Conservation (phyloP, 1,139 yeast genomes). For the Pichia sp. region DNA sequence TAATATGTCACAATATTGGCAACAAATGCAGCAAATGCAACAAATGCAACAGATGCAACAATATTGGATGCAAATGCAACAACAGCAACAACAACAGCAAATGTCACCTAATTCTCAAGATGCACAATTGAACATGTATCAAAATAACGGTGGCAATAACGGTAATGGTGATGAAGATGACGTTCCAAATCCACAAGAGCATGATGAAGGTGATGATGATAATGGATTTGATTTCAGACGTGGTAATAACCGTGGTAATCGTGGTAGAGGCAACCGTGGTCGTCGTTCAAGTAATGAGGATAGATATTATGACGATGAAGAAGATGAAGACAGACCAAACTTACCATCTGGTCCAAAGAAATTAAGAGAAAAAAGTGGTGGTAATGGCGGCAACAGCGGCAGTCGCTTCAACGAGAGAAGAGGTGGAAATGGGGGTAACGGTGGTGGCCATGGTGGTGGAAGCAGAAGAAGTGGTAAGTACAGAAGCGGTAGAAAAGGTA, state of each 20-base stretch:
- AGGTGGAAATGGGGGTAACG: slow-evolving; percentile 24
- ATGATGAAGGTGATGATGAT: slow-evolving; percentile 1
- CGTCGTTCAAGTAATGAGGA: neutral
- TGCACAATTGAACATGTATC: slow-evolving; percentile 18
- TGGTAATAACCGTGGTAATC: slow-evolving; percentile 1
- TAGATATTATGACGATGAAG: slow-evolving; percentile 11
- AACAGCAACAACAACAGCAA: slow-evolving; percentile 24
- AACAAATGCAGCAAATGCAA: slow-evolving; percentile 46
- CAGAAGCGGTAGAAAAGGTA: slow-evolving; percentile 27
- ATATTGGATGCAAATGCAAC: slow-evolving; percentile 23
- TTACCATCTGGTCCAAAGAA: slow-evolving; percentile 32
- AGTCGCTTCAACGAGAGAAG: slow-evolving; percentile 27
- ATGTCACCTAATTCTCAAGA: slow-evolving; percentile 17
- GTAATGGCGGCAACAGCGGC: slow-evolving; percentile 18
- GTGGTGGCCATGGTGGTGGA: slow-evolving; percentile 25
- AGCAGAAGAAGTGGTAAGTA: slow-evolving; percentile 27
- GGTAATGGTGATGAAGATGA: slow-evolving; percentile 27
- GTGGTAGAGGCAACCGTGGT: neutral
- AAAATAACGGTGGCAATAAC: slow-evolving; percentile 19
- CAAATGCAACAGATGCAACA: slow-evolving; percentile 45
- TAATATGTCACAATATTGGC: slow-evolving; percentile 77
- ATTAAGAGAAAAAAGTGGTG: slow-evolving; percentile 19
- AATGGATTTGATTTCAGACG: neutral
- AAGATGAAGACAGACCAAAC: slow-evolving; percentile 14
- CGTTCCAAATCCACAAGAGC: slow-evolving; percentile 32